A percentile compares a stretch with the other conserved stretches of the same genome.
These are phyloP conservation scores for Malassezia restricta DNA, from an alignment of 1,284 basidiomycete species.

Conservation along the genomic window DNA sequence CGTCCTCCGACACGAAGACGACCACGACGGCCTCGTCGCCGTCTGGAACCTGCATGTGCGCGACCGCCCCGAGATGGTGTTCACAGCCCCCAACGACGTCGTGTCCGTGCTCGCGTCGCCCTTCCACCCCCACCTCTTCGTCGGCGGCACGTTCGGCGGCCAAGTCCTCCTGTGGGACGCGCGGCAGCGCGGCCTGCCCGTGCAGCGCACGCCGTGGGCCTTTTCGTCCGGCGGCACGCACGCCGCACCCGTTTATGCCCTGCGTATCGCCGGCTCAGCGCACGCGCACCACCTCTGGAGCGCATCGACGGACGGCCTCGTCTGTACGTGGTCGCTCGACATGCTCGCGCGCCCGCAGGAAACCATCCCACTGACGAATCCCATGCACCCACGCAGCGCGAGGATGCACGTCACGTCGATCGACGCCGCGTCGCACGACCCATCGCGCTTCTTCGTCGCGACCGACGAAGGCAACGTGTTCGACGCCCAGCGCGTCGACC, in stretches of 20 bases:
- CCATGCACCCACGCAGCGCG: slow-evolving; percentile 49
- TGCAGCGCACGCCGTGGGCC: slow-evolving; percentile 77
- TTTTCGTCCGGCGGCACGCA: slow-evolving; percentile 57
- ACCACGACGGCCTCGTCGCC: slow-evolving; percentile 82
- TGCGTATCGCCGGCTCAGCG: slow-evolving; percentile 93
- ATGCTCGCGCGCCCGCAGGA: slow-evolving; percentile 81
- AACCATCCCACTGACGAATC: slow-evolving; percentile 25
- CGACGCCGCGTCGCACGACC: slow-evolving; percentile 87
- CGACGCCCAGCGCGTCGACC: slow-evolving; percentile 85
- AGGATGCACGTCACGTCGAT: slow-evolving; percentile 87
- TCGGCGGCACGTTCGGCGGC: slow-evolving; percentile 94
- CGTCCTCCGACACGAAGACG: slow-evolving; percentile 49
- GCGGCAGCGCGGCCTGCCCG: slow-evolving; percentile 74
- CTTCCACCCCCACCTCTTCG: slow-evolving; percentile 90
- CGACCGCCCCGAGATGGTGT: slow-evolving; percentile 90
- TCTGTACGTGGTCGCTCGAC: slow-evolving; percentile 95
- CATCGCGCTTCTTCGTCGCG: slow-evolving; percentile 86
- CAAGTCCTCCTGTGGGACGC: slow-evolving; percentile 98
- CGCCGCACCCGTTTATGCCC: slow-evolving; percentile 93
- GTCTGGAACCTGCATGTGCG: slow-evolving; percentile 94
- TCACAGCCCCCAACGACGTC: slow-evolving; percentile 95
- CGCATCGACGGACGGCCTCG: slow-evolving; percentile 85
- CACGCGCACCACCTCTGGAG: slow-evolving; percentile 95
- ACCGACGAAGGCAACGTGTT: slow-evolving; percentile 96
- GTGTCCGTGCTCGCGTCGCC: slow-evolving; percentile 91